Evolutionary conservation across 495 filamentous ascomycete species (phyloP).

Genomic region (Xylona heveae): DNA sequence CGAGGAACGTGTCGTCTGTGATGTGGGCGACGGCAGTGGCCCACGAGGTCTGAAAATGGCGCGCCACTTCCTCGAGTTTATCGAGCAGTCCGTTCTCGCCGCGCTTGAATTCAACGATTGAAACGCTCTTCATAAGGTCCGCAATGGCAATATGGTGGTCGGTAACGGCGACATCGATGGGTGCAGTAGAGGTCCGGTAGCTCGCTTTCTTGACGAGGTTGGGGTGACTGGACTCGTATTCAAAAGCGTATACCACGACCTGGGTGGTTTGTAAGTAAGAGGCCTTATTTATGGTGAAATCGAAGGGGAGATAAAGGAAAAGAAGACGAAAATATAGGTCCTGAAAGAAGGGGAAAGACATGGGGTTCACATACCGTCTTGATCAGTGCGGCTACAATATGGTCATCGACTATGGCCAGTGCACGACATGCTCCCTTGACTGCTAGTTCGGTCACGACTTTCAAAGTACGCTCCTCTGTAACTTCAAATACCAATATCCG

Average conservation of each 20-base stretch:
- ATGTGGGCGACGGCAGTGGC: constrained; percentile 53
- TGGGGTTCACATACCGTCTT: constrained; percentile 43
- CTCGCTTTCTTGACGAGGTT: constrained; percentile 36
- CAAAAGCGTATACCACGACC: constrained; percentile 21
- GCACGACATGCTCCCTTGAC: constrained; percentile 62
- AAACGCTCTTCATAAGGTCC: constrained; percentile 86
- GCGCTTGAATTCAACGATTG: constrained; percentile 43
- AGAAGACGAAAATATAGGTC: too few relatives aligned
- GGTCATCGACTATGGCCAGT: constrained; percentile 49
- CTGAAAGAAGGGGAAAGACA: too few relatives aligned
- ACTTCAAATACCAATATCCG: constrained; percentile 73
- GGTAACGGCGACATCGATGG: constrained; percentile 57
- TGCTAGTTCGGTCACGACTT: constrained; percentile 35
- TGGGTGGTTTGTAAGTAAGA: constrained; percentile 1
- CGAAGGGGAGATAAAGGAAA: too few relatives aligned
- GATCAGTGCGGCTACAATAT: constrained; percentile 63
- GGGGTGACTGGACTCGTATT: constrained; percentile 17
- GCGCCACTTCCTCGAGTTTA: constrained; percentile 46
- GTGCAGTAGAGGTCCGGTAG: constrained; percentile 67
- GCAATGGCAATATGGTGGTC: constrained; percentile 58
- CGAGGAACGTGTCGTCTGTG: constrained; percentile 51
- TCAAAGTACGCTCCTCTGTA: constrained; percentile 47
- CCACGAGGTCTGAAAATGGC: constrained; percentile 69
- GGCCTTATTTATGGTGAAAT: neutral
- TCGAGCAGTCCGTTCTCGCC: constrained; percentile 21